Percentiles rank a stretch among this genome's conserved stretches.
These are phyloP conservation scores for Suhomyces faveliae DNA, from an alignment of 805 yeast species.

Conservation along the genomic window DNA sequence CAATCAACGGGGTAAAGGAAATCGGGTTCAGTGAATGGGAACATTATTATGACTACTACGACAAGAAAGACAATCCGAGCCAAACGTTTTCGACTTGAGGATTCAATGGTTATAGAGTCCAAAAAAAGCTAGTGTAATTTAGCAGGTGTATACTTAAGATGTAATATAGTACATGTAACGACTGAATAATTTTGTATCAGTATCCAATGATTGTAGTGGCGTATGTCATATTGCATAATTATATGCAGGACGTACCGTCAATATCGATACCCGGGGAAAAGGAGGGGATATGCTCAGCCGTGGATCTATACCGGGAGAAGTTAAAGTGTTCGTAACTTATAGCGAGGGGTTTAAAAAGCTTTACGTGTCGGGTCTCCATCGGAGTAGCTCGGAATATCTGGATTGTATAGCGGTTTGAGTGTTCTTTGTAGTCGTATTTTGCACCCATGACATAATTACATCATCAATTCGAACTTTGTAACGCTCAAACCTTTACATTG, in stretches of 20 bases:
- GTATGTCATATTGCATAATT: background rate
- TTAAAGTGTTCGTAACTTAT: background rate
- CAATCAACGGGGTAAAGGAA: constrained; percentile 36
- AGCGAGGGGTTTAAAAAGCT: background rate
- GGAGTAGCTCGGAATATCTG: background rate
- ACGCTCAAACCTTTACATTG: background rate
- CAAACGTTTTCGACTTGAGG: background rate
- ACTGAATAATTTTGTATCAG: background rate
- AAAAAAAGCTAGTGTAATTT: background rate
- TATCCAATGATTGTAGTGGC: background rate
- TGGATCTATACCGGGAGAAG: background rate
- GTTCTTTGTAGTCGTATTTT: background rate
- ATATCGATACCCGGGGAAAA: background rate
- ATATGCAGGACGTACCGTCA: background rate
- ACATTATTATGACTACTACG: constrained; percentile 36
- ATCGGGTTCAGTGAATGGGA: constrained; percentile 44
- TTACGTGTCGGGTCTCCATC: background rate
- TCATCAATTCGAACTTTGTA: background rate
- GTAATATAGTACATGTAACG: background rate
- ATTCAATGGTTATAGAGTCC: background rate
- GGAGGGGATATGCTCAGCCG: background rate
- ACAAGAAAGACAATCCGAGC: constrained; percentile 10
- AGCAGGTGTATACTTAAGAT: background rate
- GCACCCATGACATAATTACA: background rate
- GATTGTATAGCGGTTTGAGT: background rate